Conservation (phyloP, 2,329 filamentous ascomycete species). For the Leptoxyphium fumago region DNA sequence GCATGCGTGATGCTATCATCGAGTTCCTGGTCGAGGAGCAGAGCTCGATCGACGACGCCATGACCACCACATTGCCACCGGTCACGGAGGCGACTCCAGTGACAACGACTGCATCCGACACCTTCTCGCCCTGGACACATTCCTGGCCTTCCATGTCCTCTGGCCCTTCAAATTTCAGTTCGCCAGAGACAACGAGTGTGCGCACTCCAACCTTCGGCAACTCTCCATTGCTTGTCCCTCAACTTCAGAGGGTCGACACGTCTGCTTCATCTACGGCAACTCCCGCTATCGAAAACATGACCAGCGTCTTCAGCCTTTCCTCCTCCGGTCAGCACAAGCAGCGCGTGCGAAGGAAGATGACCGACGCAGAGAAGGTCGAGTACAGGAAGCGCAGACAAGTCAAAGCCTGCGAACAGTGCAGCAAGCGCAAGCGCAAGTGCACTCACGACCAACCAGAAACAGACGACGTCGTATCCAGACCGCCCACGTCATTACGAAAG, state of each 20-base stretch:
- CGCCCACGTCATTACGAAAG: conserved; percentile 3
- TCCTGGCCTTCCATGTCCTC: conserved; percentile 19
- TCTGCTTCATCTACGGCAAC: conserved; percentile 5
- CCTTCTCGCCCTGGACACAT: conserved; percentile 12
- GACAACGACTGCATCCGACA: conserved; percentile 1
- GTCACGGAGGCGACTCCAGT: conserved; percentile 5
- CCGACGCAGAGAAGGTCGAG: conserved; percentile 23
- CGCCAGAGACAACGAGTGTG: conserved; percentile 16
- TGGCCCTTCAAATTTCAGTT: conserved; percentile 15
- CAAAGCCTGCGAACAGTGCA: conserved; percentile 23
- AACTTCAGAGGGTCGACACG: background rate
- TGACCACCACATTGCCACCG: conserved; percentile 4
- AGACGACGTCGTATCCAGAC: conserved; percentile 7
- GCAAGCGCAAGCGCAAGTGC: conserved; percentile 22
- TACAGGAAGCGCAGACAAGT: conserved; percentile 23
- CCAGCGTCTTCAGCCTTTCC: conserved; percentile 23
- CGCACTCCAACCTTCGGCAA: conserved; percentile 15
- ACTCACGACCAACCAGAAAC: conserved; percentile 19
- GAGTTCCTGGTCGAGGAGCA: conserved; percentile 23
- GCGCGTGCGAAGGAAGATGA: conserved; percentile 22
- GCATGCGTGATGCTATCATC: conserved; percentile 25
- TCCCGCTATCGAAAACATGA: conserved; percentile 22
- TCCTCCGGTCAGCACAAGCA: conserved; percentile 17
- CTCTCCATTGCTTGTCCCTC: conserved; percentile 6
- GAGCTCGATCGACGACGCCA: conserved; percentile 12